Evolutionary conservation across 768 basidiomycete species (phyloP).

Genomic region (Phlegmacium glaucopus): DNA sequence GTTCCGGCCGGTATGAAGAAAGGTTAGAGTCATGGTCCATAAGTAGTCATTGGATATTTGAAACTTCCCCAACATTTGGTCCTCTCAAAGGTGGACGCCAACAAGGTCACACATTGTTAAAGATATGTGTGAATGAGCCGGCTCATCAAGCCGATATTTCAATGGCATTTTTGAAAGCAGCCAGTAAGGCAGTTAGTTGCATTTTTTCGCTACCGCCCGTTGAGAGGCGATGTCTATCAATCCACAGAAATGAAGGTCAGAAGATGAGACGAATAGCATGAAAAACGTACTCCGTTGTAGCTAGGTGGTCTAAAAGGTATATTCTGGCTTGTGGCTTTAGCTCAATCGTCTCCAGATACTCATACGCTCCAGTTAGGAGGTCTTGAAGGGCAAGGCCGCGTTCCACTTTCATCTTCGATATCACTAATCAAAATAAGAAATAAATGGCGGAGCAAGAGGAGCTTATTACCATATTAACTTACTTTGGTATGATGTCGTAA

Average conservation of each 20-base stretch:
- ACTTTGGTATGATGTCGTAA: slow-evolving; percentile 88
- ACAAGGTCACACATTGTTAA: neutral
- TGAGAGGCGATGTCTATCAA: slow-evolving; percentile 77
- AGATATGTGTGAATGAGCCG: neutral
- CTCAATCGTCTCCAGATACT: slow-evolving; percentile 84
- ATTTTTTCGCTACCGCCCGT: slow-evolving; percentile 94
- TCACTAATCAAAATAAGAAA: slow-evolving; percentile 50
- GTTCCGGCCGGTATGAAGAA: no score
- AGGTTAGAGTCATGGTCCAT: no score
- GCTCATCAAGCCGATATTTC: slow-evolving; percentile 48
- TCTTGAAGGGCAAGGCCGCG: slow-evolving; percentile 95
- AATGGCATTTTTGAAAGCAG: slow-evolving; percentile 90
- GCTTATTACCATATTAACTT: slow-evolving; percentile 17
- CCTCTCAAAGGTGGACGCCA: neutral
- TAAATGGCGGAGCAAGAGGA: slow-evolving; percentile 6
- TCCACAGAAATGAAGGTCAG: neutral
- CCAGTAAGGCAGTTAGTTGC: slow-evolving; percentile 87
- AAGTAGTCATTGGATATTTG: no score
- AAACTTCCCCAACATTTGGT: neutral
- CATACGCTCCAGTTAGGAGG: slow-evolving; percentile 86
- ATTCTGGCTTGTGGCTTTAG: slow-evolving; percentile 83
- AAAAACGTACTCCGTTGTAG: slow-evolving; percentile 85
- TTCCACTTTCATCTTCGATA: slow-evolving; percentile 82
- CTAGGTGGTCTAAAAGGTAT: slow-evolving; percentile 88
- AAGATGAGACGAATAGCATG: neutral